Percentiles rank a stretch among this genome's conserved stretches.
Conservation (phyloP, 805 yeast species). For the Candida pseudofarinosa region DNA sequence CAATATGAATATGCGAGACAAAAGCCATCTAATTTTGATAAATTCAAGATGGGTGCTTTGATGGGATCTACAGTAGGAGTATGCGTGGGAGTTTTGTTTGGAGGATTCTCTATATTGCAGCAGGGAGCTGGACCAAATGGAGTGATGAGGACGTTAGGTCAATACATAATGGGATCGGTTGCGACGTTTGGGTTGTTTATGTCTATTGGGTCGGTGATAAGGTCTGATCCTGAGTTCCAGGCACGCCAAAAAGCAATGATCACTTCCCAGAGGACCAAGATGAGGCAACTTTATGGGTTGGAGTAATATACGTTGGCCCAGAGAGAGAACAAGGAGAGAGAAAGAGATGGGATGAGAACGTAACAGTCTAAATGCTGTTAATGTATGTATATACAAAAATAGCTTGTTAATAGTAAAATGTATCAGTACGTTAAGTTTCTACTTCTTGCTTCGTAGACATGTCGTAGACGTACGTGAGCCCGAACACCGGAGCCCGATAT, state of each 20-base stretch:
- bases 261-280: conserved; percentile 20
- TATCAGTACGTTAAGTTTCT: conserved; percentile 11
- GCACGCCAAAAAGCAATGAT: conserved; percentile 29
- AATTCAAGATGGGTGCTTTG: conserved; percentile 96
- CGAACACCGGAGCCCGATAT: conserved; percentile 69
- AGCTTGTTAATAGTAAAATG: conserved; percentile 1
- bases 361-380: background rate
- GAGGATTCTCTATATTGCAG: conserved; percentile 85
- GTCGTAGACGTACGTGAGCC: conserved; percentile 60
- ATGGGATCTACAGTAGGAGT: conserved; percentile 95
- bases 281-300: conserved; percentile 25
- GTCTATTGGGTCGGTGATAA: conserved; percentile 91
- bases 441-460: conserved; percentile 17
- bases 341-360: background rate
- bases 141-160: conserved; percentile 92
- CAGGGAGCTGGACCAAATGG: conserved; percentile 99
- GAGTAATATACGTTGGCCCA: conserved; percentile 1
- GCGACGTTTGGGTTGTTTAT: conserved; percentile 95
- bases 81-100: conserved; percentile 91
- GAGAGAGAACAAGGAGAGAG: background rate
- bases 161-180: conserved; percentile 93
- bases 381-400: background rate
- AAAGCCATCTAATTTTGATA: conserved; percentile 86
- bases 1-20: conserved; percentile 52
- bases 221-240: conserved; percentile 57